Evolutionary conservation across 192 early-diverging fungal species (phyloP).

Genomic region (Phlyctochytrium bullatum): DNA sequence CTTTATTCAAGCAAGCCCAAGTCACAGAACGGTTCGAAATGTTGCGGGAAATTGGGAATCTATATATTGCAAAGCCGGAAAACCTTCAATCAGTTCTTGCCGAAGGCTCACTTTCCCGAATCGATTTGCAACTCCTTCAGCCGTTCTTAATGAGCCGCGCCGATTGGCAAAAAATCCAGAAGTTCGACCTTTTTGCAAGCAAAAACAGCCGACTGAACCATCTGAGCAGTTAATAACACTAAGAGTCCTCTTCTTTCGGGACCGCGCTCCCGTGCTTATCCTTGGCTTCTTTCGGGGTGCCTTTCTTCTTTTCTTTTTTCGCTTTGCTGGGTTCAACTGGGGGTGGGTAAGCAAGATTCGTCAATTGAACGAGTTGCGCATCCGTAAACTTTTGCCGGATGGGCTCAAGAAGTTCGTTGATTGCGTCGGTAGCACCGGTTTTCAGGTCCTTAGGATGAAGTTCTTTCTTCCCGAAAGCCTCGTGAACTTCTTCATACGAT

Average conservation of each 20-base stretch:
- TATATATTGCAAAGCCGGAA: constrained; percentile 90
- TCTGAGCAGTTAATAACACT: too few species aligned
- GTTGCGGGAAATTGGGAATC: constrained; percentile 87
- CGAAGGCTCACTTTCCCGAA: constrained; percentile 75
- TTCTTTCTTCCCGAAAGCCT: constrained; percentile 81
- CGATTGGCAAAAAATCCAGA: constrained; percentile 61
- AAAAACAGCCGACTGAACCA: neutral
- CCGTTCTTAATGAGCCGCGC: constrained; percentile 85
- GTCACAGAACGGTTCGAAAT: constrained; percentile 86
- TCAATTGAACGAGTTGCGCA: constrained; percentile 68
- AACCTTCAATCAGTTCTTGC: constrained; percentile 84
- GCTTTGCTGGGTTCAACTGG: constrained; percentile 18
- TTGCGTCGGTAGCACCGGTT: constrained; percentile 72
- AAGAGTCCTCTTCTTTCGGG: neutral
- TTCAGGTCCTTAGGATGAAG: constrained; percentile 97
- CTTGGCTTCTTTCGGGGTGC: constrained; percentile 6
- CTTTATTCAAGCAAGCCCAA: constrained; percentile 66
- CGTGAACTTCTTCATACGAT: constrained; percentile 68
- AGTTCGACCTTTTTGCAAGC: constrained; percentile 28
- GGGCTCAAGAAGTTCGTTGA: constrained; percentile 86
- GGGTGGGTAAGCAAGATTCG: constrained; percentile 82
- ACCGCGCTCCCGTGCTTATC: neutral
- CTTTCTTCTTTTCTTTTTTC: constrained; percentile 30
- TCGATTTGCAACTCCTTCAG: constrained; percentile 76
- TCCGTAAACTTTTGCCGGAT: constrained; percentile 74